These are phyloP conservation scores for Saussurea involucrata DNA, from an alignment of 129 eudicot species.

Conservation along the genomic window DNA sequence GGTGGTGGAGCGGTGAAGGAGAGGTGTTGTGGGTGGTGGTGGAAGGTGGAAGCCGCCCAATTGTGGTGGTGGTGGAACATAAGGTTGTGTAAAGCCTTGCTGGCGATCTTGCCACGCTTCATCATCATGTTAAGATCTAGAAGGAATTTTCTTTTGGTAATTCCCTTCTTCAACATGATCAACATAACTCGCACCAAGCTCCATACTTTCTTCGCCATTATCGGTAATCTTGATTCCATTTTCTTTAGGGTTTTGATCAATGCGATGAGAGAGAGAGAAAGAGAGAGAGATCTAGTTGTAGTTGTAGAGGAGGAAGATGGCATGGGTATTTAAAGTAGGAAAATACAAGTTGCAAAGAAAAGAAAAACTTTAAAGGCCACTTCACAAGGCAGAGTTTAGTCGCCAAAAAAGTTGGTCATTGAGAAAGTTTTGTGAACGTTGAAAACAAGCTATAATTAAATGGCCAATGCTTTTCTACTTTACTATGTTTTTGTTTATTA, in stretches of 20 bases:
- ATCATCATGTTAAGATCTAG: constrained; percentile 42
- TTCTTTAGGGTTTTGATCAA: constrained; percentile 2
- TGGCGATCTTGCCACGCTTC: constrained; percentile 45
- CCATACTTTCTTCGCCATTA: constrained; percentile 36
- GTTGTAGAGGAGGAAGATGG: not conserved
- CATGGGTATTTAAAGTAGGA: constrained; percentile 10
- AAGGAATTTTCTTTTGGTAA: not conserved
- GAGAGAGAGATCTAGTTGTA: not conserved
- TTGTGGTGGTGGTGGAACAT: constrained; percentile 33
- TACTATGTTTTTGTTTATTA: not conserved
- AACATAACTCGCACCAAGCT: constrained; percentile 10
- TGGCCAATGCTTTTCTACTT: not conserved
- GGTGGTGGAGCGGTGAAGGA: constrained; percentile 16
- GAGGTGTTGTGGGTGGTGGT: not conserved
- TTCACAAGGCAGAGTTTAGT: not conserved
- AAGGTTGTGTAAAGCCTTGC: constrained; percentile 37
- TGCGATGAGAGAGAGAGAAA: constrained; percentile 5
- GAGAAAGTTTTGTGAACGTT: not conserved
- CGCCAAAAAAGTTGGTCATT: not conserved
- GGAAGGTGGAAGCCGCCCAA: not conserved
- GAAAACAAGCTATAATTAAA: not conserved
- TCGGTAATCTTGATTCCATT: constrained; percentile 47
- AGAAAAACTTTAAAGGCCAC: not conserved
- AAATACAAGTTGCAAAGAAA: not conserved
- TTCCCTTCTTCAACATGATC: not conserved